phyloP scores from a whole-genome alignment of 192 early-diverging fungal genomes.

The Spizellomyces punctatus region DNA sequence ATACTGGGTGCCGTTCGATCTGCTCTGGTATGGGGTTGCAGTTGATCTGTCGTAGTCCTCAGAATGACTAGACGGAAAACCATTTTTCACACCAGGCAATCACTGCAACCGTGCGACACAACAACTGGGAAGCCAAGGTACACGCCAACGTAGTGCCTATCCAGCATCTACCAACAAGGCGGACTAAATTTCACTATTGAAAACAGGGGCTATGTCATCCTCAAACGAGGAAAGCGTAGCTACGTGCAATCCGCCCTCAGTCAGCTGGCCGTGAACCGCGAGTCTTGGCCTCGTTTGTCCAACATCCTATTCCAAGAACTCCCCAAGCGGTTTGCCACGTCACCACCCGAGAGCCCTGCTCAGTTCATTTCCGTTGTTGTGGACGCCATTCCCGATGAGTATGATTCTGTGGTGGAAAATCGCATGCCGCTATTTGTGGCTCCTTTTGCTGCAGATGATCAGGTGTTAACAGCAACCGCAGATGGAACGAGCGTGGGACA shows the following conservation, averaged over 20 bases:
- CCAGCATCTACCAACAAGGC: too few species aligned
- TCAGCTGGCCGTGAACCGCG: constrained; percentile 30
- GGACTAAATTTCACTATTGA: neutral
- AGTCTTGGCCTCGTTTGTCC: constrained; percentile 32
- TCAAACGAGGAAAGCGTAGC: neutral
- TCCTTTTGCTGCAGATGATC: constrained; percentile 1
- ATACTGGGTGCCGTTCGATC: constrained; percentile 42
- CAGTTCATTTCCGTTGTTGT: constrained; percentile 29
- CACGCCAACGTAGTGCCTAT: too few species aligned
- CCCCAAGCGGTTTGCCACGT: constrained; percentile 13
- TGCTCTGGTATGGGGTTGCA: constrained; percentile 32
- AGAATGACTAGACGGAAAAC: neutral
- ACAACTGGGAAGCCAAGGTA: constrained; percentile 36
- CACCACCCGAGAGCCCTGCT: constrained; percentile 10
- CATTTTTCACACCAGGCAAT: constrained; percentile 19
- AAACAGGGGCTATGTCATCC: constrained; percentile 27
- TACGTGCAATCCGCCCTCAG: constrained; percentile 14
- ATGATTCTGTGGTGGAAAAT: constrained; percentile 37
- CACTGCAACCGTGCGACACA: constrained; percentile 41
- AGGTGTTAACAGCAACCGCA: neutral
- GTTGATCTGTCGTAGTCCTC: neutral
- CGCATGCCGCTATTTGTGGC: constrained; percentile 30
- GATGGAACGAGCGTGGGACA: neutral
- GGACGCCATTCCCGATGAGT: constrained; percentile 34
- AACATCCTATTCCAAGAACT: constrained; percentile 26